Evolutionary conservation across 192 early-diverging fungal genomes (phyloP).

Genomic region (Backusella luteola): DNA sequence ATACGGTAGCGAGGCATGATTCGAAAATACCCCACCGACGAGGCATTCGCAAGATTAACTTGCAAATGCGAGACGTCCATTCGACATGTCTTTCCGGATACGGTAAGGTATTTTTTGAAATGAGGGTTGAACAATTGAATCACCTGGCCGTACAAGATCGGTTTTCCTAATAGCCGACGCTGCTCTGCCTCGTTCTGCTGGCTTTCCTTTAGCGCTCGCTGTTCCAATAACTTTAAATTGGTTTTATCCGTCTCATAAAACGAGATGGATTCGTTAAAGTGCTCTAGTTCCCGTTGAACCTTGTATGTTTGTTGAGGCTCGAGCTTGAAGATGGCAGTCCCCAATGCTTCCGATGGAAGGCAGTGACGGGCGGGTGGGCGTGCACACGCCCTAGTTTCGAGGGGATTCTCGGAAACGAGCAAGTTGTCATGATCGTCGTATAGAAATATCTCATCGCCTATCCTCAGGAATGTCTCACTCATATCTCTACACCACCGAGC

Average conservation of each 20-base stretch:
- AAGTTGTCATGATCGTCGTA: slow-evolving; percentile 24
- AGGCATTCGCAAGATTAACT: slow-evolving; percentile 15
- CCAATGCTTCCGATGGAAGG: slow-evolving; percentile 21
- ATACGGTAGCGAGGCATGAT: slow-evolving; percentile 26
- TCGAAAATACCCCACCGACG: slow-evolving; percentile 17
- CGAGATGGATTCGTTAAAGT: neutral
- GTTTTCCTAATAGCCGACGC: slow-evolving; percentile 27
- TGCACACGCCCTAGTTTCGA: slow-evolving; percentile 22
- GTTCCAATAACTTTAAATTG: neutral
- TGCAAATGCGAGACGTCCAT: slow-evolving; percentile 25
- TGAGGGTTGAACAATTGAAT: slow-evolving; percentile 28
- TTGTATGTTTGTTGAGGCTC: slow-evolving; percentile 26
- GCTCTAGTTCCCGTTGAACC: slow-evolving; percentile 1
- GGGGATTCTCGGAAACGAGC: slow-evolving; percentile 26
- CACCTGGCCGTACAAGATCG: slow-evolving; percentile 29
- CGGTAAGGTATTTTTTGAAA: slow-evolving; percentile 26
- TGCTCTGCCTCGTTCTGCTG: slow-evolving; percentile 22
- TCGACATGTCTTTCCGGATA: slow-evolving; percentile 19
- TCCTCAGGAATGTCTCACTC: slow-evolving; percentile 12
- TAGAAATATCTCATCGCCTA: slow-evolving; percentile 25
- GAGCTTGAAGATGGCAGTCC: slow-evolving; percentile 19
- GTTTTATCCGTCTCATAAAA: neutral
- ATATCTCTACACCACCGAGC: neutral
- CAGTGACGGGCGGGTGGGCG: neutral
- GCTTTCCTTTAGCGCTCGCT: slow-evolving; percentile 13